A percentile compares a stretch with the other conserved stretches of the same genome.
phyloP scores from a whole-genome alignment of 139 green algal species.

The Haematococcus lacustris region DNA sequence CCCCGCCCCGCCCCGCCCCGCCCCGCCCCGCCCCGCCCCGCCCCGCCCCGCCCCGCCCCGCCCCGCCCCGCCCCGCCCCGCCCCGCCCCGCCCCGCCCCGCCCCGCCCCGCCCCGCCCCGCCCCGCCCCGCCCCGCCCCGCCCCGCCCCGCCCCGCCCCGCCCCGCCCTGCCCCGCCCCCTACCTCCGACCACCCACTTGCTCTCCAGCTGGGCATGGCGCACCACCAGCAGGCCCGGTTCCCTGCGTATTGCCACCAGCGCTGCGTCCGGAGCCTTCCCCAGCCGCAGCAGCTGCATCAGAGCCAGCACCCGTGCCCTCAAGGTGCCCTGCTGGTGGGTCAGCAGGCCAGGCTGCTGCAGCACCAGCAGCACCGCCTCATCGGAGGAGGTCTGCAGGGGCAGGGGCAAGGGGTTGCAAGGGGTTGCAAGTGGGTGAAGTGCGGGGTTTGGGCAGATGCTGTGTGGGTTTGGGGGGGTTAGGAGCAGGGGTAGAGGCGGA shows the following conservation, averaged over 20 bases:
- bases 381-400: neutral
- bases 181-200: neutral
- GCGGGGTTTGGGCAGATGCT: neutral
- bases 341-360: conserved; percentile 2
- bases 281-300: neutral
- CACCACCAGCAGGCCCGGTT: neutral
- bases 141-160: no score
- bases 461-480: neutral
- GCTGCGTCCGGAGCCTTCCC: neutral
- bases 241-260: neutral
- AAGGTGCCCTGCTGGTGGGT: neutral
- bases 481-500: neutral
- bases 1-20: no score
- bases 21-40: no score
- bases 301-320: neutral
- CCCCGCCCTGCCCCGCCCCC: no score
- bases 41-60: no score
- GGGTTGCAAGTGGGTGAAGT: neutral
- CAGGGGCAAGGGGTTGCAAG: neutral
- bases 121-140: no score
- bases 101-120: no score
- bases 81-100: no score
- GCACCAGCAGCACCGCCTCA: neutral
- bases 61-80: no score
- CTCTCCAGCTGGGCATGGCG: neutral